Conservation (phyloP, 129 eudicot species). For the Sambucus nigra region DNA sequence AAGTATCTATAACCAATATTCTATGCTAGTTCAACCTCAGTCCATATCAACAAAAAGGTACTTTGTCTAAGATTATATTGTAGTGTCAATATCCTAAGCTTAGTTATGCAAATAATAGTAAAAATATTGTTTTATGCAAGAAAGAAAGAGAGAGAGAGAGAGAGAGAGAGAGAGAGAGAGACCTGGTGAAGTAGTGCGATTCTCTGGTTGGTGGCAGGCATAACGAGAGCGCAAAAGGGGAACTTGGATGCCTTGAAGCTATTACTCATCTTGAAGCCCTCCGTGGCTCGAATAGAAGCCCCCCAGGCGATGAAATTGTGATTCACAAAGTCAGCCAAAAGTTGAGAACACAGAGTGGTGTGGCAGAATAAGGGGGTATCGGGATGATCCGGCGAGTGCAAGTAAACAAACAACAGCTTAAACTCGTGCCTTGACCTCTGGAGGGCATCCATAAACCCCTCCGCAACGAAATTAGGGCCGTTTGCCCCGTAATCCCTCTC, state of each 20-base stretch:
- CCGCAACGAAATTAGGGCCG: constrained; percentile 55
- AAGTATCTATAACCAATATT: too few species aligned
- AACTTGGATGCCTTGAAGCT: constrained; percentile 88
- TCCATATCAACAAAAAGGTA: background rate
- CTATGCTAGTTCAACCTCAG: background rate
- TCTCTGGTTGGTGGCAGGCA: constrained; percentile 92
- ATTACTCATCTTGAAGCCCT: constrained; percentile 97
- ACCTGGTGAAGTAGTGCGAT: constrained; percentile 97
- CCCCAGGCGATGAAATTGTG: constrained; percentile 96
- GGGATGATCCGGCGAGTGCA: constrained; percentile 94
- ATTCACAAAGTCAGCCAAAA: constrained; percentile 54
- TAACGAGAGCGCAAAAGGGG: constrained; percentile 94
- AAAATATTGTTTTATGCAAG: too few species aligned
- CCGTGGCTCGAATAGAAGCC: constrained; percentile 74
- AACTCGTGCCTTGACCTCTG: constrained; percentile 70
- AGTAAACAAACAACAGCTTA: constrained; percentile 80
- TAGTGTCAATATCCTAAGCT: too few species aligned
- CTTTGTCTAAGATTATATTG: too few species aligned
- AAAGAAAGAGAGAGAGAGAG: background rate
- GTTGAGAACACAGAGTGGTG: constrained; percentile 58
- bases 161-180: background rate
- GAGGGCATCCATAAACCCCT: constrained; percentile 93
- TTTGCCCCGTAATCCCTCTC: constrained; percentile 61
- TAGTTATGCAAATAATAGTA: too few species aligned
- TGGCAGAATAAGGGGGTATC: constrained; percentile 64